These are phyloP conservation scores for Fusarium brevicatenulatum DNA, from an alignment of 2,329 filamentous ascomycete species.

Conservation along the genomic window DNA sequence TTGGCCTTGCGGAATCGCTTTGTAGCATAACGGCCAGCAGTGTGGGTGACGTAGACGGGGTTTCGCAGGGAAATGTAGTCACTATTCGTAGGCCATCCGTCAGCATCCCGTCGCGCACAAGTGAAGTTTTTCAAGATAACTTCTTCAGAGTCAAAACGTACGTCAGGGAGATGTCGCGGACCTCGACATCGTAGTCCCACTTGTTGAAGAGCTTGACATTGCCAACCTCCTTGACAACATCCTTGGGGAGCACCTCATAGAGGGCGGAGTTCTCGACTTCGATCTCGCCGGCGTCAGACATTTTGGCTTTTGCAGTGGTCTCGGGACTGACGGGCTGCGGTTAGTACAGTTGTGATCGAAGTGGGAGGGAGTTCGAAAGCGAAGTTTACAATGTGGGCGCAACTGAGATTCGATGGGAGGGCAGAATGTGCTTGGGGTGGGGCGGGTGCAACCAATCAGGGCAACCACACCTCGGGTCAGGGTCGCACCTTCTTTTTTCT, in stretches of 20 bases:
- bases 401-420: slow-evolving; percentile 7
- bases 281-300: slow-evolving; percentile 96
- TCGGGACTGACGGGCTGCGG: slow-evolving; percentile 46
- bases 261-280: slow-evolving; percentile 83
- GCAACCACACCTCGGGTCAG: not conserved
- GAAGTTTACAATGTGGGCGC: slow-evolving; percentile 32
- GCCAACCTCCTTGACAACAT: slow-evolving; percentile 88
- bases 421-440: slow-evolving; percentile 15
- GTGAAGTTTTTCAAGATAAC: slow-evolving; percentile 26
- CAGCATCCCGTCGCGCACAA: slow-evolving; percentile 45
- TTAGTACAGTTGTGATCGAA: slow-evolving; percentile 52
- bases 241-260: slow-evolving; percentile 90
- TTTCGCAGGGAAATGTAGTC: slow-evolving; percentile 99
- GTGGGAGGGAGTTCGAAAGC: slow-evolving; percentile 46
- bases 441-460: not conserved
- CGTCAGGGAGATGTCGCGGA: slow-evolving; percentile 99
- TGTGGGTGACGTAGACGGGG: slow-evolving; percentile 99
- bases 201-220: slow-evolving; percentile 98
- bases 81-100: slow-evolving; percentile 63
- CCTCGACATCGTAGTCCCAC: slow-evolving; percentile 98
- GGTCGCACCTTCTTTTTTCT: slow-evolving; percentile 20
- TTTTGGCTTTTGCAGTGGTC: slow-evolving; percentile 65
- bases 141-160: slow-evolving; percentile 60
- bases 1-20: slow-evolving; percentile 99
- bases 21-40: slow-evolving; percentile 96